Conservation (phyloP, 1,139 yeast species). For the Debaryomyces sp. region DNA sequence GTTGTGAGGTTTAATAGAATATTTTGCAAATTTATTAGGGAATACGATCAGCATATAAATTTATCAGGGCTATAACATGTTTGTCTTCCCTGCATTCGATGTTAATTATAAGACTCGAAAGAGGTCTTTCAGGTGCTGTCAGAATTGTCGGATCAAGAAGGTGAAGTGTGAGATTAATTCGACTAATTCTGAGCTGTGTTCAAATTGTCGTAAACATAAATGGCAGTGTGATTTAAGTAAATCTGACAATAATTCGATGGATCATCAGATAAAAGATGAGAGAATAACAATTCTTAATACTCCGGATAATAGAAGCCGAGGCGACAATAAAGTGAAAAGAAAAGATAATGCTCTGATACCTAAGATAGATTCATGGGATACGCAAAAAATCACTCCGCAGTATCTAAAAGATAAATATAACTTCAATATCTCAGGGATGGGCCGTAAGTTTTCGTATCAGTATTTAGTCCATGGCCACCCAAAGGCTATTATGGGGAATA, state of each 20-base stretch:
- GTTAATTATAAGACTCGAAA: conserved; percentile 55
- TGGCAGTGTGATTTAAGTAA: conserved; percentile 16
- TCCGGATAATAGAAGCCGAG: not conserved
- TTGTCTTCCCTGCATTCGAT: conserved; percentile 43
- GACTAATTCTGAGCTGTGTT: conserved; percentile 44
- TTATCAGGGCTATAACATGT: not conserved
- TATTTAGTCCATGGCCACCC: conserved; percentile 33
- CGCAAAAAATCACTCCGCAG: conserved; percentile 20
- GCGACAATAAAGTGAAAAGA: not conserved
- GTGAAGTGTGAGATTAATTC: conserved; percentile 39
- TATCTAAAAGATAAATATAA: conserved; percentile 27
- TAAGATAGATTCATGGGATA: not conserved
- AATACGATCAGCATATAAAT: not conserved
- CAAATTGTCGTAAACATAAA: conserved; percentile 29
- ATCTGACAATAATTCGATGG: not conserved
- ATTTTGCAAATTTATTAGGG: not conserved
- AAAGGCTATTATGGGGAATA: conserved; percentile 25
- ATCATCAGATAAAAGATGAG: not conserved
- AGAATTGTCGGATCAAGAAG: conserved; percentile 49
- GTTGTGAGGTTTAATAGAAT: not conserved
- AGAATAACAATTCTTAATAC: not conserved
- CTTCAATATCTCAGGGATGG: conserved; percentile 27
- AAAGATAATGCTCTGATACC: not conserved
- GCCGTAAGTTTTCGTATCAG: conserved; percentile 22
- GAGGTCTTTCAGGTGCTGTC: conserved; percentile 56